Base-by-base conservation (phyloP, 257 asterid genomes). In the Fraxinus excelsior region DNA sequence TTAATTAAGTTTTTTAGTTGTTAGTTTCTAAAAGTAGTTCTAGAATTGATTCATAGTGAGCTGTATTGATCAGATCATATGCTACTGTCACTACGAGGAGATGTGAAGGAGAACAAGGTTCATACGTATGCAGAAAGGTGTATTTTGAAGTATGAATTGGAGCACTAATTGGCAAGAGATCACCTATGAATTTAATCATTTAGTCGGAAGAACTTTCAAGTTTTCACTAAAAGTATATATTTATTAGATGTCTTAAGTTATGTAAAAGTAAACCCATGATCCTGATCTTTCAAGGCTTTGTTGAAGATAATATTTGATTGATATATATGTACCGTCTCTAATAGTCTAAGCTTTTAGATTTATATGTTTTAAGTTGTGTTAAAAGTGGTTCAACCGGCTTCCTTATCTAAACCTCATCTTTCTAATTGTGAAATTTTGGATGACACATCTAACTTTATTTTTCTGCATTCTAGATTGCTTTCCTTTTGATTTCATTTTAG, bases 1-100 rank as follows among this genome's bases (percentile, higher is more conserved):
- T 53, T 78, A 71, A 38, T 66, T 71, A 75, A 65, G 31, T 75
- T 71, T 67, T 13, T 67, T 56, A 29, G 25, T 72, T 69, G 21
- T 62, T 73, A 53, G 71, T 13, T 64, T 19, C 23, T 26, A 74
- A 7, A 62, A 26, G 34, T 25, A 40, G 46, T 58, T 9, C n/a
- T 70, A 70, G 38, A 28, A 16, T 70, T n/a, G 11, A 40, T 67
- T 70, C 64, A 7, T 19, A 1, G 38, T 19, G 53, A 71, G 35
- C 9, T 74, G 53, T 40, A 70, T 67, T 75, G 23, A 76, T 62
- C 64, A 65, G 72, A 37, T 75, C 69, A 71, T 58, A 10, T 28
- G 65, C 40, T 56, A 32, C 31, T 60, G 32, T 23, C 28, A 3
- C 29, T 58, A 37, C 58, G 68, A 62, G 58, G 18, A 53, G 77